Base-by-base conservation (phyloP, 768 basidiomycete genomes). In the Serpula lacrymans region DNA sequence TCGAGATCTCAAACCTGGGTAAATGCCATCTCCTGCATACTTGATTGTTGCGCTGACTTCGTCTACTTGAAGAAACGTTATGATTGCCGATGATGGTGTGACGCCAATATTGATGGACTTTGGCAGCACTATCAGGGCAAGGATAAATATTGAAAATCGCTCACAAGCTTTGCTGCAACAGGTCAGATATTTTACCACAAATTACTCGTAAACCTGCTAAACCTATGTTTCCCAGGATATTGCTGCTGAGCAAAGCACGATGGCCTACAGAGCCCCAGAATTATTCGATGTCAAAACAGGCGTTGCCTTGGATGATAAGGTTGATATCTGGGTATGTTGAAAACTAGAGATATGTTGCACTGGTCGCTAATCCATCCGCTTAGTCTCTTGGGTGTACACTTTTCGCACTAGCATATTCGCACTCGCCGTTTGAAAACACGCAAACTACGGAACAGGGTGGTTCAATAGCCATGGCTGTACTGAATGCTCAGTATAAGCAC, bases 241-340 rank as follows among this genome's bases (percentile, higher is more conserved):
- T 48, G 96, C 96, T 3, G 92, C 91, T 13, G 96, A 99, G 62
- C 94, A 95, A 62, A 95, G 92, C 50, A 92, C 93, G 10, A 98
- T 99, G 96, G 89, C 96, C 0, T 99, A 95, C 54, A 83, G 96
- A 14, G 94, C 96, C 2, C 96, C 96, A 0, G 96, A 99, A 57
- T 71, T 99, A 16, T 99, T 97, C 58, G 96, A 99, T 52, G 94
- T 96, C 41, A 95, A 95, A 60, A 97, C 93, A 4, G 90, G 89
- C 17, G 68, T 76, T 28, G 78, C 71, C 1, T 65, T 98, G 6
- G 90, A 96, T 51, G 95, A 97, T 67, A 94, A 92, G 56, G 93
- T 96, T 9, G 93, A 96, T 58, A 92, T 96, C 23, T 96, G 93
- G 93, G 92, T 91, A 66, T 42, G 80, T 61, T 25, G 22, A 20